Evolutionary conservation across 805 yeast genomes (phyloP), one percentile per base, ranked within the genome.

Genomic region (Yarrowia alimentaria): DNA sequence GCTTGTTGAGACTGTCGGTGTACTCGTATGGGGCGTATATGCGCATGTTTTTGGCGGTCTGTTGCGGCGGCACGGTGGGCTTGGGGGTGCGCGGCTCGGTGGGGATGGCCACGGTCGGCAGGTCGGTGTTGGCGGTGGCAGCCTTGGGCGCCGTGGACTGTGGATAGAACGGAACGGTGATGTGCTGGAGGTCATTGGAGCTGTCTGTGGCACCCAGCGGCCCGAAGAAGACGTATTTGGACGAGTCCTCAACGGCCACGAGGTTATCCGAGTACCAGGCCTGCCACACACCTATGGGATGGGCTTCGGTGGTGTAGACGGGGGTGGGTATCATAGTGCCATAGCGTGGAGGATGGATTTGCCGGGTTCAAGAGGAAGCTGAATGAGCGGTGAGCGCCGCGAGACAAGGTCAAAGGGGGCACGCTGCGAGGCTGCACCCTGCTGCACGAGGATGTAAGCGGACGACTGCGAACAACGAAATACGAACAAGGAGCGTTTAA

Each of bases 251-350:
- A 12, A 61, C 60, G 19, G 25, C 47, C 14, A 19, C 22, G 25
- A 52, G 53, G 34, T 61, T 56, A 17, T 49, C 29, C 33, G 37
- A 49, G 54, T 61, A 61, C 64, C 64, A 61, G 21, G 59, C 60
- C 48, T 57, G 64, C 64, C 64, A 61, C 19, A 58, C 54, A 33
- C 62, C 64, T 13, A 61, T 55, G 16, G 64, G 64, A 48, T 61
- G 64, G 26, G 50, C 50, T 31, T 43, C 50, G 21, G 50, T 43
- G 50, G 50, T 43, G 30, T 43, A 43, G 22, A 43, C 50, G 35
- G 50, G 50, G 37, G 50, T 43, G 35, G 50, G 37, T 31, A 43
- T 30, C 50, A 43, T 43, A 33, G 47, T 40, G 47, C 47, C 47
- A 40, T 40, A n/a, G n/a, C n/a, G n/a, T n/a, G n/a, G n/a, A n/a